Percentiles rank a stretch among this genome's conserved stretches.
These are phyloP conservation scores for Selaginella moellendorffii DNA, from an alignment of 75 land plant genomes.

Conservation along the genomic window DNA sequence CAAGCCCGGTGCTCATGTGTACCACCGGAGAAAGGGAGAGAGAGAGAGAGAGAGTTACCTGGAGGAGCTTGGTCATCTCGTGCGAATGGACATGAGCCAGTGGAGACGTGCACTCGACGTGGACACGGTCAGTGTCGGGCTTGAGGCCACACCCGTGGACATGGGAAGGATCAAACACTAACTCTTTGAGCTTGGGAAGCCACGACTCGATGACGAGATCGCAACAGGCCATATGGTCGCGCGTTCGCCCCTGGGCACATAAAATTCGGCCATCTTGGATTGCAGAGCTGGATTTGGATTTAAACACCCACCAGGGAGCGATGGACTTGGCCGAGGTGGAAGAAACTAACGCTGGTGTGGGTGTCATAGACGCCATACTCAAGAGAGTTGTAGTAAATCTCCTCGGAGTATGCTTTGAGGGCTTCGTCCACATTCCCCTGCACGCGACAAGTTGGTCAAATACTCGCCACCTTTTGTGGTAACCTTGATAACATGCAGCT, in stretches of 20 bases:
- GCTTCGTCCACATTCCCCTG: conserved; percentile 15
- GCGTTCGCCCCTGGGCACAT: neutral
- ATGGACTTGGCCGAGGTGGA: conserved; percentile 16
- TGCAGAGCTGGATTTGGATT: too few relatives aligned
- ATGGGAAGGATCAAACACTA: neutral
- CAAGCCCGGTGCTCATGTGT: too few relatives aligned
- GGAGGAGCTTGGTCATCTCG: neutral
- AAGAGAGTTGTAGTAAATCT: conserved; percentile 17
- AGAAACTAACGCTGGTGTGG: conserved; percentile 23
- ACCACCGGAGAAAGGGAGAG: neutral
- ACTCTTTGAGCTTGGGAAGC: neutral
- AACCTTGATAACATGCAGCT: conserved; percentile 23
- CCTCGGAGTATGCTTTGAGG: conserved; percentile 22
- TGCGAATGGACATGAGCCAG: neutral
- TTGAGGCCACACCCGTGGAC: neutral
- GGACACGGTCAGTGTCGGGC: neutral
- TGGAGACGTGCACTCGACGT: neutral
- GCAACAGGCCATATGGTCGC: neutral
- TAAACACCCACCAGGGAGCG: conserved; percentile 14
- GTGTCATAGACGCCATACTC: conserved; percentile 19
- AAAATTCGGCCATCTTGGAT: too few relatives aligned
- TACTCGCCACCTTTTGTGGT: neutral
- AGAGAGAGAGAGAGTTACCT: neutral
- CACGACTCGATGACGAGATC: neutral
- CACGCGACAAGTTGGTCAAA: conserved; percentile 4